phyloP scores from a whole-genome alignment of 139 green algal species.

The Pycnococcus provasolii region DNA sequence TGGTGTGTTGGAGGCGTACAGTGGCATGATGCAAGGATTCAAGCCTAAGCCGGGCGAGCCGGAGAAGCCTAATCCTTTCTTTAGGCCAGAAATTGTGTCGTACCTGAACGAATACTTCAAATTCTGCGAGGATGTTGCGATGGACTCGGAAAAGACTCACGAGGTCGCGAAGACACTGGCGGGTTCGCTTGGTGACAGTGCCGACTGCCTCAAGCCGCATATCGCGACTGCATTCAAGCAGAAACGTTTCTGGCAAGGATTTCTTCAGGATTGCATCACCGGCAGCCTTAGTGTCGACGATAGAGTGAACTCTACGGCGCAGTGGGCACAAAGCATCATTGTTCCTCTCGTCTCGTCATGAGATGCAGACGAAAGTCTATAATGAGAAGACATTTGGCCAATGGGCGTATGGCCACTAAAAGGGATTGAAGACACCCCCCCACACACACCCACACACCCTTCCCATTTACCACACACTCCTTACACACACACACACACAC shows the following conservation, averaged over 20 bases:
- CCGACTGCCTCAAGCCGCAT: constrained; percentile 24
- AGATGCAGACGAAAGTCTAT: no score
- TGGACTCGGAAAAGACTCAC: constrained; percentile 39
- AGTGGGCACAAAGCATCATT: constrained; percentile 11
- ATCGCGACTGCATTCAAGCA: constrained; percentile 27
- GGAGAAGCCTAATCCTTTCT: constrained; percentile 20
- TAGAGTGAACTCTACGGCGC: constrained; percentile 2
- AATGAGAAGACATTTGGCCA: no score
- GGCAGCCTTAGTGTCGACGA: neutral
- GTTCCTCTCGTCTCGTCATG: no score
- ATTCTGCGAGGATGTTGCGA: constrained; percentile 52
- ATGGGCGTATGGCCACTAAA: no score
- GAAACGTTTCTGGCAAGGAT: constrained; percentile 6
- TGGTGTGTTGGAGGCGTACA: constrained; percentile 88
- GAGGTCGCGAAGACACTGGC: constrained; percentile 45
- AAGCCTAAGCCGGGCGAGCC: constrained; percentile 28
- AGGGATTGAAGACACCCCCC: no score
- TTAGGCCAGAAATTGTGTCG: neutral
- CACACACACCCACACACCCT: no score
- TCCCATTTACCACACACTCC: no score
- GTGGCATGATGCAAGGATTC: constrained; percentile 64
- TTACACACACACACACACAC: no score
- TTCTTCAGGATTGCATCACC: neutral
- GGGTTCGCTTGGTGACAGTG: constrained; percentile 59
- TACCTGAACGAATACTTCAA: constrained; percentile 39